phyloP scores from a whole-genome alignment of 2,329 filamentous ascomycete genomes.

The Xylaria sp. region DNA sequence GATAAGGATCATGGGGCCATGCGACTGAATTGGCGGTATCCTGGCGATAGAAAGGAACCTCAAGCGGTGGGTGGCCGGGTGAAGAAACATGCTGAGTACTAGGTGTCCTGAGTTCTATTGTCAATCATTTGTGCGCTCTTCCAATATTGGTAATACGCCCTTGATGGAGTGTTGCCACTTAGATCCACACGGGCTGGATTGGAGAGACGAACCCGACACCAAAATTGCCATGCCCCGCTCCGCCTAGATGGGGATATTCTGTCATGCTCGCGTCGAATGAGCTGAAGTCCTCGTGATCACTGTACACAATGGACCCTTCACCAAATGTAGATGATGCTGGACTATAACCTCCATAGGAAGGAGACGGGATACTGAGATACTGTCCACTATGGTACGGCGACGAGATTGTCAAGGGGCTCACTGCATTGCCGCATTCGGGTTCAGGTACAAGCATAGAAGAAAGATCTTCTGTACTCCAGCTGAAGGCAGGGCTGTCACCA shows the following conservation, averaged over 20 bases:
- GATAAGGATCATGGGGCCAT: constrained; percentile 53
- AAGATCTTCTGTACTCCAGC: constrained; percentile 72
- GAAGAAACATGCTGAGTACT: constrained; percentile 51
- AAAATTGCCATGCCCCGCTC: constrained; percentile 56
- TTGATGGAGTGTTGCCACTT: constrained; percentile 55
- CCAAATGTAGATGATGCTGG: constrained; percentile 71
- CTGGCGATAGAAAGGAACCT: constrained; percentile 52
- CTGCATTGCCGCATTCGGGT: constrained; percentile 58
- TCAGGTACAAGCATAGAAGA: constrained; percentile 66
- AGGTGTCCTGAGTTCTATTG: constrained; percentile 62
- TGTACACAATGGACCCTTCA: constrained; percentile 71
- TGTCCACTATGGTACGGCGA: constrained; percentile 66
- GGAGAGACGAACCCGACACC: constrained; percentile 72
- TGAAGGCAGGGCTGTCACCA: constrained; percentile 67
- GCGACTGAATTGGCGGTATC: constrained; percentile 41
- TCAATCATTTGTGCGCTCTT: constrained; percentile 64
- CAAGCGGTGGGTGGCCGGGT: constrained; percentile 57
- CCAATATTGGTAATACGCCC: constrained; percentile 53
- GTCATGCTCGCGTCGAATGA: constrained; percentile 61
- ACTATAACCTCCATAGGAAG: constrained; percentile 69
- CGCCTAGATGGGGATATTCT: constrained; percentile 60
- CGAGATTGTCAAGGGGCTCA: constrained; percentile 67
- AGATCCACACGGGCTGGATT: constrained; percentile 71
- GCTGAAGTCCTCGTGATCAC: constrained; percentile 68
- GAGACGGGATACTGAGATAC: constrained; percentile 73